Conservation (phyloP, 805 yeast genomes). For the Starmerella geochares region DNA sequence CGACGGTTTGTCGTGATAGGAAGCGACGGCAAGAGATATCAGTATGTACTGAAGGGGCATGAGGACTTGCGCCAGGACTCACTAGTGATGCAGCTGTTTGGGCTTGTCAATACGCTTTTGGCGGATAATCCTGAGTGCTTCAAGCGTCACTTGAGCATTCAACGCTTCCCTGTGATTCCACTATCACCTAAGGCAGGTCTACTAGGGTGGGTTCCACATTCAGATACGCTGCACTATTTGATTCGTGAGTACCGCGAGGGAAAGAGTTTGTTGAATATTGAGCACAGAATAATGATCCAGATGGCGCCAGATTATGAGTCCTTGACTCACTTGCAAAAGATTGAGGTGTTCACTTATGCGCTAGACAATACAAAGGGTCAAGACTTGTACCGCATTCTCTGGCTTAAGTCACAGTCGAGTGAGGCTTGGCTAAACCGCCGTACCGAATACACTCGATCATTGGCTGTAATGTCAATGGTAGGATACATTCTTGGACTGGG, state of each 20-base stretch:
- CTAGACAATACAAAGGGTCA: slow-evolving; percentile 92
- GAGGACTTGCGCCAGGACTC: slow-evolving; percentile 97
- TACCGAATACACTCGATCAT: slow-evolving; percentile 87
- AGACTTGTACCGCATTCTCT: slow-evolving; percentile 85
- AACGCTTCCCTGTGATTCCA: slow-evolving; percentile 87
- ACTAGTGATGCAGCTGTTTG: slow-evolving; percentile 94
- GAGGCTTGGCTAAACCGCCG: slow-evolving; percentile 98
- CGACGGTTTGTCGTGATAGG: slow-evolving; percentile 71
- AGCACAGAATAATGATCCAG: slow-evolving; percentile 89
- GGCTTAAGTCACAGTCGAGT: slow-evolving; percentile 92
- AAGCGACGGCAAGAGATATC: slow-evolving; percentile 84
- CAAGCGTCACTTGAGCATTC: slow-evolving; percentile 88
- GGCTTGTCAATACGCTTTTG: slow-evolving; percentile 81
- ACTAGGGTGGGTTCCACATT: slow-evolving; percentile 93
- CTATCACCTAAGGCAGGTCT: slow-evolving; percentile 94
- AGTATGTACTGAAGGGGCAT: slow-evolving; percentile 79
- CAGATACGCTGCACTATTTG: slow-evolving; percentile 90
- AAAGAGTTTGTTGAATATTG: slow-evolving; percentile 79
- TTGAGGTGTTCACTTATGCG: slow-evolving; percentile 94
- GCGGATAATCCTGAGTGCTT: slow-evolving; percentile 90
- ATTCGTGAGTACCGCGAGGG: slow-evolving; percentile 89
- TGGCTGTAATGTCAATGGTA: slow-evolving; percentile 98
- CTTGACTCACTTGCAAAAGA: slow-evolving; percentile 77
- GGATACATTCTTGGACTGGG: slow-evolving; percentile 96
- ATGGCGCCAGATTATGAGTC: slow-evolving; percentile 97